These are phyloP conservation scores for Paecilomyces variotii DNA, from an alignment of 2,329 filamentous ascomycete genomes.

Conservation along the genomic window DNA sequence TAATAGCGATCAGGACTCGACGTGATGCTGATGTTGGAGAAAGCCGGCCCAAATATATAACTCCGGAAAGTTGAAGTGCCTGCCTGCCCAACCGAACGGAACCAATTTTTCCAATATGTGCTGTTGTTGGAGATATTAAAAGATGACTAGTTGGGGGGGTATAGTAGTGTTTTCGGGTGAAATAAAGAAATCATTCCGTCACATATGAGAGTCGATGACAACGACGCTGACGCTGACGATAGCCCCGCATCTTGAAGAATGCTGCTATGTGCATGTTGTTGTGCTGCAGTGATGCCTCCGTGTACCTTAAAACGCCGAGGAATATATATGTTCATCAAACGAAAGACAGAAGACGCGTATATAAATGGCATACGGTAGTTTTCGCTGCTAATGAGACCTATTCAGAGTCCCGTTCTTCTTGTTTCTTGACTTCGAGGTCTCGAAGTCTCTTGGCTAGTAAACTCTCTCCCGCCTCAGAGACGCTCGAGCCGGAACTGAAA, in stretches of 20 bases:
- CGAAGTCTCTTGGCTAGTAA: conserved; percentile 62
- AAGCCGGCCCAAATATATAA: background rate
- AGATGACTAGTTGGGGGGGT: background rate
- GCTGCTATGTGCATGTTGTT: background rate
- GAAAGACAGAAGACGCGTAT: background rate
- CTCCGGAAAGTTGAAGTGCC: background rate
- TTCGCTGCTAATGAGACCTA: background rate
- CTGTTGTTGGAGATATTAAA: background rate
- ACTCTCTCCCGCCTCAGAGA: conserved; percentile 49
- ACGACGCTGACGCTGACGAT: background rate
- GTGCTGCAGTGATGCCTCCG: background rate
- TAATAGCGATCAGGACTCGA: no score
- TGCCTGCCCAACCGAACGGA: background rate
- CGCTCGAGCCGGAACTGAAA: conserved; percentile 36
- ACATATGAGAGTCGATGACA: background rate
- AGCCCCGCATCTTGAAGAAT: background rate
- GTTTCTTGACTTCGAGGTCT: conserved; percentile 47
- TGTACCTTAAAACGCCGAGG: background rate
- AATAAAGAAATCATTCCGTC: background rate
- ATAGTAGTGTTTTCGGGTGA: background rate
- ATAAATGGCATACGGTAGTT: background rate
- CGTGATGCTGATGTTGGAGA: no score
- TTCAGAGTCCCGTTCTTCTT: conserved; percentile 3
- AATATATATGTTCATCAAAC: background rate
- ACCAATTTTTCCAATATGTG: background rate